These are phyloP conservation scores for Lipomyces sp. DNA, from an alignment of 805 yeast species.

Conservation along the genomic window DNA sequence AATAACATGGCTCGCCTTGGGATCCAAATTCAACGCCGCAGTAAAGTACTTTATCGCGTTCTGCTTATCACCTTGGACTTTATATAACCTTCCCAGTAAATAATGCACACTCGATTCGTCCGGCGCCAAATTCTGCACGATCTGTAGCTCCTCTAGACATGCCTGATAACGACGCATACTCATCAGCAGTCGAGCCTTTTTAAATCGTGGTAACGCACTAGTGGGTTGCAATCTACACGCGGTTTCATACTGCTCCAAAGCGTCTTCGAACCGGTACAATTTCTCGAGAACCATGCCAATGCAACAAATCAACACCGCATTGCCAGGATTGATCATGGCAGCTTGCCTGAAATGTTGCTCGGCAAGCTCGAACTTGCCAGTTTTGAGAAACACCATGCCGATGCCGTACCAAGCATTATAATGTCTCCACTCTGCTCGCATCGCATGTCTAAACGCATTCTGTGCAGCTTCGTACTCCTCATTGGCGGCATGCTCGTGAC, in stretches of 20 bases:
- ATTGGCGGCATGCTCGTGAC: slow-evolving; percentile 85
- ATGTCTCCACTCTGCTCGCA: slow-evolving; percentile 76
- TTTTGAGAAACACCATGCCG: slow-evolving; percentile 87
- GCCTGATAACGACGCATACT: slow-evolving; percentile 70
- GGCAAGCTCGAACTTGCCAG: slow-evolving; percentile 83
- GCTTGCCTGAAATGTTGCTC: slow-evolving; percentile 88
- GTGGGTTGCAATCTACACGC: slow-evolving; percentile 85
- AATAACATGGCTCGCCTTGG: slow-evolving; percentile 71
- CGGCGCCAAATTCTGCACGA: slow-evolving; percentile 76
- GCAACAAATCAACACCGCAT: slow-evolving; percentile 87
- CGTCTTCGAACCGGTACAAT: slow-evolving; percentile 67
- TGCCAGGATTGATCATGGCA: slow-evolving; percentile 83
- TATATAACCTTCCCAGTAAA: slow-evolving; percentile 83
- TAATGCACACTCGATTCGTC: slow-evolving; percentile 95
- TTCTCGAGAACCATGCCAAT: slow-evolving; percentile 92
- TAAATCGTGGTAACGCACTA: slow-evolving; percentile 84
- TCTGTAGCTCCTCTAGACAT: slow-evolving; percentile 76
- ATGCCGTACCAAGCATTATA: slow-evolving; percentile 95
- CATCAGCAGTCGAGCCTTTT: slow-evolving; percentile 81
- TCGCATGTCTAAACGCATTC: slow-evolving; percentile 78
- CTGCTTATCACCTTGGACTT: slow-evolving; percentile 69
- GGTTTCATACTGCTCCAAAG: slow-evolving; percentile 77
- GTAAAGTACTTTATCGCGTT: slow-evolving; percentile 87
- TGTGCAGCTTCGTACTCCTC: slow-evolving; percentile 91
- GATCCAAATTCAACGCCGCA: slow-evolving; percentile 86